Evolutionary conservation across 805 yeast species (phyloP), one percentile per base, ranked within the genome.

Genomic region (Barnettozyma californica): DNA sequence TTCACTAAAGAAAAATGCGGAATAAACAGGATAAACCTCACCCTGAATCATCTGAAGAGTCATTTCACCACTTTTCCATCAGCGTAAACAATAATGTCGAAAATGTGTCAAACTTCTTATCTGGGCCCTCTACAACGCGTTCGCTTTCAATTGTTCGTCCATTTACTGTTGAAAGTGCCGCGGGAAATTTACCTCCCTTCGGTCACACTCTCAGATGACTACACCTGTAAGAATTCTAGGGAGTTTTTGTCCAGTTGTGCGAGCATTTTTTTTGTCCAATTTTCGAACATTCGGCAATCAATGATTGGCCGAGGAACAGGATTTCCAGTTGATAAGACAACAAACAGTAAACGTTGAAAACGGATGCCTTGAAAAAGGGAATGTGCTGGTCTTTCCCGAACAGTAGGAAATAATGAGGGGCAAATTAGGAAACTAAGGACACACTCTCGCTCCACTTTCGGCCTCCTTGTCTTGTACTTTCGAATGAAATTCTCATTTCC

Each of bases 171-270:
- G 7, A 18, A 26, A n/a, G 5, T 8, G 16, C 27, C 14, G 16
- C 41, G 41, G 41, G 21, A 37, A 37, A 37, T 37, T 37, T 18
- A 11, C 13, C 41, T 27, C 16, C 11, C 27, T 14, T 9, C 5
- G 27, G 41, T 37, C 41, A 37, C 41, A 37, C 41, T 13, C 21
- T 19, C 26, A 19, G n/a, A 21, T 37, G 41, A 37, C 41, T 37
- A 14, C 14, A 37, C 21, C 26, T 21, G 26, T 10, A 37, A 37
- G 16, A 37, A 37, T 20, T 11, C 14, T 11, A 19, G 13, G 2
- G 26, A 19, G 26, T 5, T 37, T 37, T 37, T 37, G 41, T 21
- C 39, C 39, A n/a, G 4, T n/a, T 13, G 19, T 35, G 19, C 14
- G 41, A 16, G 41, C 25, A 20, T 37, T 37, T 21, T 37, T 21